Evolutionary conservation across 495 filamentous ascomycete genomes (phyloP), one percentile per base, ranked within the genome.

Genomic region (Talaromyces wortmannii): DNA sequence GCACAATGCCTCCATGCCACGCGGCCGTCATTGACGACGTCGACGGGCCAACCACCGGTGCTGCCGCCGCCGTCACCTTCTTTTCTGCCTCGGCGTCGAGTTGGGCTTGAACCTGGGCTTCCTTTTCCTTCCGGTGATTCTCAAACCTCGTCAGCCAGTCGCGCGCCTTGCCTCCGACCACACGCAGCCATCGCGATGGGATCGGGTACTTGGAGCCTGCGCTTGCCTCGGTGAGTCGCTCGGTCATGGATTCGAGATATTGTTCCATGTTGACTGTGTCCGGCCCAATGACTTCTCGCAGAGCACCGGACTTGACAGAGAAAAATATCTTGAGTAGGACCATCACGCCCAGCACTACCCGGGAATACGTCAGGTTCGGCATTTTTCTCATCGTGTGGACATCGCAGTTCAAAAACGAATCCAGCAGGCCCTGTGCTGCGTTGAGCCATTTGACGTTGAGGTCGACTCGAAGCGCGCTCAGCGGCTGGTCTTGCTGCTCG

Each of bases 321-420:
- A 75, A 76, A 55, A 77, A 71, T 29, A 79, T 70, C 50, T 80
- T 80, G 44, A 79, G 60, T 8, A 82, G 65, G 3, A 75, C 72
- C 31, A 77, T 72, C 13, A 80, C 31, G 0, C 72, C 69, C 55
- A 71, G 71, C 0, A 64, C 63, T 29, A 74, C 66, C 6, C 76
- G 71, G 7, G 75, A 74, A 53, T 73, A 82, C 29, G 70, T 67
- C 13, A 76, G 63, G 31, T 75, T 77, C 1, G 78, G 75, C 13
- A 79, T 53, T 45, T 68, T 68, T 31, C 73, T 73, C 60, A 81
- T 65, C 1, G 61, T 64, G 12, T 68, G 63, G 10, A 67, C 61
- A 40, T 71, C 65, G 59, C 77, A 70, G 40, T 63, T 60, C 23
- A 79, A 53, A 10, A 79, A 66, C 5, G 65, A 64, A 50, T 82